These are phyloP conservation scores for Amanita fuliginea DNA, from an alignment of 768 basidiomycete species.

Conservation along the genomic window DNA sequence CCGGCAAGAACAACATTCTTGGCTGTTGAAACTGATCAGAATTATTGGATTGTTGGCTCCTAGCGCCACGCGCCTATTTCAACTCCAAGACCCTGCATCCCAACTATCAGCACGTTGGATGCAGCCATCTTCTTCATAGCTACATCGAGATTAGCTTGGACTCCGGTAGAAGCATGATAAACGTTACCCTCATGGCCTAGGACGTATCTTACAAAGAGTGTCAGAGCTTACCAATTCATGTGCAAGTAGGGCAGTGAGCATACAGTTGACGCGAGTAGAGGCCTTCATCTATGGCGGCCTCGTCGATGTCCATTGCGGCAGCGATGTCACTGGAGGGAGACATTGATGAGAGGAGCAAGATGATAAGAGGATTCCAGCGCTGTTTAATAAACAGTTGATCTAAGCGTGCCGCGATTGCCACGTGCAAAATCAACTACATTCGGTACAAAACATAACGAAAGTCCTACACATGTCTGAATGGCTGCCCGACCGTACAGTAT, in stretches of 20 bases:
- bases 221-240: slow-evolving; percentile 9
- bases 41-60: slow-evolving; percentile 1
- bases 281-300: slow-evolving; percentile 84
- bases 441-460: too few relatives aligned
- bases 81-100: slow-evolving; percentile 84
- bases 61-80: slow-evolving; percentile 62
- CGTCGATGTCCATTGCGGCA: slow-evolving; percentile 74
- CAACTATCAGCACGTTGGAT: slow-evolving; percentile 91
- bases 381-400: slow-evolving; percentile 9
- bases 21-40: slow-evolving; percentile 33
- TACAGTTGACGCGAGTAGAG: slow-evolving; percentile 90
- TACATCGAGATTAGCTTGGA: slow-evolving; percentile 19
- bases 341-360: slow-evolving; percentile 18
- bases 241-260: slow-evolving; percentile 20
- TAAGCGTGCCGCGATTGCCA: slow-evolving; percentile 8
- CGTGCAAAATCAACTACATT: background rate
- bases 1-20: slow-evolving; percentile 95
- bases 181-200: slow-evolving; percentile 85
- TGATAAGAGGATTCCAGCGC: background rate
- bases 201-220: slow-evolving; percentile 54
- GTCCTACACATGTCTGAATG: too few relatives aligned
- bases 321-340: slow-evolving; percentile 25
- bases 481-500: background rate
- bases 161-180: slow-evolving; percentile 1
- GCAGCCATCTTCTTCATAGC: slow-evolving; percentile 99